Evolutionary conservation across 768 basidiomycete species (phyloP), one percentile per base, ranked within the genome.

Genomic region (Auriscalpium orientale): DNA sequence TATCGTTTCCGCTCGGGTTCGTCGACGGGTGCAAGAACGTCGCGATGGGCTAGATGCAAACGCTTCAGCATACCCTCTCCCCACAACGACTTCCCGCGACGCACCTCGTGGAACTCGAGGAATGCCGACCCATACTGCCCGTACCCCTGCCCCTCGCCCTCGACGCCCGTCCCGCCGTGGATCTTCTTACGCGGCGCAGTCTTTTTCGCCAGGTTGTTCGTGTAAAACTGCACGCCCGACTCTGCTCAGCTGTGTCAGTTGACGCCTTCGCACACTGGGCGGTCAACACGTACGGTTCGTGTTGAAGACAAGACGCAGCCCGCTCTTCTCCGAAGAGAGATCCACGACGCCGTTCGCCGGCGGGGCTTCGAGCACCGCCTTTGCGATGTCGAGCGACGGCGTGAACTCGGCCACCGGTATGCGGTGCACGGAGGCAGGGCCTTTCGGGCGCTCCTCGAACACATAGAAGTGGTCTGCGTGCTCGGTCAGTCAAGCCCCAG

Each of bases 161-260:
- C 69, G 18, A 71, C 68, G 21, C 86, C 86, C n/a, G 79, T 81
- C 2, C 87, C 87, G 16, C 87, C 87, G 62, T 91, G 88, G 37
- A 87, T 84, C 67, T 78, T 80, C 75, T 89, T 89, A 46, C 84
- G 76, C 35, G 81, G 79, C 15, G 79, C 81, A 15, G 73, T 76
- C 16, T 70, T 65, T 49, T 76, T 69, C 13, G 82, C 71, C 53
- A 79, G 70, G 49, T 78, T 80, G 64, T 84, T 82, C 3, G 85
- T 78, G 66, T 89, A 89, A 62, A 88, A 83, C 79, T 89, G 88
- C 38, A 87, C 76, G 12, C 87, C 87, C 9, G 77, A 79, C 68
- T 91, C 88, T 89, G 60, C 33, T n/a, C 16, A n/a, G 58, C 15
- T 53, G 20, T 13, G 18, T 43, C 18, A 21, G 22, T 9, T 20